These are phyloP conservation scores for Epichloe scottii DNA, from an alignment of 2,329 filamentous ascomycete species.

Conservation along the genomic window DNA sequence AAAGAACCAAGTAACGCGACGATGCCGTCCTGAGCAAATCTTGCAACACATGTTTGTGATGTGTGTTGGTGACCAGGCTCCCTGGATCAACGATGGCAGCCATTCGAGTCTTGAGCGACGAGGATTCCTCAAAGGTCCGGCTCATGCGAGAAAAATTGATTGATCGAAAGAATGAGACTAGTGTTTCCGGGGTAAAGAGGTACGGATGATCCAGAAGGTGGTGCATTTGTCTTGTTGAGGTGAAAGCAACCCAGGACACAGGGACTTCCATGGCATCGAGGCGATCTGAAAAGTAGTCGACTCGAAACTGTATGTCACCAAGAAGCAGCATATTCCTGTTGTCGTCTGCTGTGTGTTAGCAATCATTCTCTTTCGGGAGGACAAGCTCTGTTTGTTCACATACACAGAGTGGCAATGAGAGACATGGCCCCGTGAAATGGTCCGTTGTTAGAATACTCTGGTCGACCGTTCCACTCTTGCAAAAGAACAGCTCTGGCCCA, in stretches of 20 bases:
- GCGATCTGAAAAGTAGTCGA: conserved; percentile 63
- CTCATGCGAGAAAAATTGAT: conserved; percentile 85
- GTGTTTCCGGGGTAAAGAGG: conserved; percentile 58
- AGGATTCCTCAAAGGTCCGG: conserved; percentile 59
- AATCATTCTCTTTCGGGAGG: not conserved
- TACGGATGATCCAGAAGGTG: conserved; percentile 75
- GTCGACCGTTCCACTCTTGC: conserved; percentile 67
- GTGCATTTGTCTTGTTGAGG: conserved; percentile 46
- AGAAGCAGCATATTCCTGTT: conserved; percentile 52
- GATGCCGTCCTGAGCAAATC: conserved; percentile 54
- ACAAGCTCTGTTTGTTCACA: conserved; percentile 21
- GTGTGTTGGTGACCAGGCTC: conserved; percentile 40
- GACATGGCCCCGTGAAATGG: conserved; percentile 67
- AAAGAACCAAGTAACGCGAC: conserved; percentile 57
- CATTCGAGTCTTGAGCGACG: conserved; percentile 42
- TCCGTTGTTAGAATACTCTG: conserved; percentile 55
- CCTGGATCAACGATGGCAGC: conserved; percentile 41
- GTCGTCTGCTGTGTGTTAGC: conserved; percentile 34
- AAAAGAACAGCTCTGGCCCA: conserved; percentile 66
- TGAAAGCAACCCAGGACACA: conserved; percentile 53
- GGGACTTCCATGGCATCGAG: conserved; percentile 67
- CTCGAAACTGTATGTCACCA: conserved; percentile 56
- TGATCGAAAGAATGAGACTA: conserved; percentile 76
- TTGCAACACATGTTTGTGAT: conserved; percentile 49
- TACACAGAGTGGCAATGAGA: conserved; percentile 60